Evolutionary conservation across 225 moss, liverwort and hornwort species (phyloP).

Genomic region (Antitrichia curtipendula): DNA sequence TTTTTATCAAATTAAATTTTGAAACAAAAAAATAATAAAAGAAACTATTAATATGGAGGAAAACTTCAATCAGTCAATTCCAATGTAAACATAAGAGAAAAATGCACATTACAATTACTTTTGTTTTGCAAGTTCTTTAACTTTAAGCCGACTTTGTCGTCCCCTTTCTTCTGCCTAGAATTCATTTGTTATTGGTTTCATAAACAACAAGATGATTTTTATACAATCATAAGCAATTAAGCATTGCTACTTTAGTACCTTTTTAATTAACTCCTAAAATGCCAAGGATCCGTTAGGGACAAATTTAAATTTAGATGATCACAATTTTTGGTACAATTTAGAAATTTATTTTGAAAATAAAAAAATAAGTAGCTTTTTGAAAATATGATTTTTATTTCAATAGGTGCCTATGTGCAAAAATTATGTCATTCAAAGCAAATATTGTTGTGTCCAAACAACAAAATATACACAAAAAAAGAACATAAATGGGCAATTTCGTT

Average conservation of each 20-base stretch:
- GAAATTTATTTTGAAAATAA: background rate
- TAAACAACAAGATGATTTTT: background rate
- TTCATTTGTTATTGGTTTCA: background rate
- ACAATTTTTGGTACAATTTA: background rate
- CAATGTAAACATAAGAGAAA: background rate
- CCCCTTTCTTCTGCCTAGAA: slow-evolving; percentile 83
- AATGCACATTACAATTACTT: slow-evolving; percentile 11
- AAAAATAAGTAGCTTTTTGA: rapidly evolving
- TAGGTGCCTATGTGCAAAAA: background rate
- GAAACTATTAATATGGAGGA: background rate
- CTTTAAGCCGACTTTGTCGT: slow-evolving; percentile 60
- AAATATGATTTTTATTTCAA: background rate
- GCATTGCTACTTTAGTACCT: no score
- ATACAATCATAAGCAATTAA: background rate
- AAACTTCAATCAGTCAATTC: background rate
- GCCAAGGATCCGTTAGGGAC: rapidly evolving
- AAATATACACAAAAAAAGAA: no score
- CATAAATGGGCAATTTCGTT: no score
- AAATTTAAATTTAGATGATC: background rate
- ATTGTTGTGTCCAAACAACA: rapidly evolving
- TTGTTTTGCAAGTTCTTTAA: slow-evolving; percentile 55
- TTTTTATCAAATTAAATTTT: no score
- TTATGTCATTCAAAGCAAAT: background rate
- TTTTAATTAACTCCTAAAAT: background rate
- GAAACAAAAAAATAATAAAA: background rate